A percentile compares a stretch with the other conserved stretches of the same genome.
phyloP scores from a whole-genome alignment of 1,139 yeast genomes.

The Blastobotrys serpentis region DNA sequence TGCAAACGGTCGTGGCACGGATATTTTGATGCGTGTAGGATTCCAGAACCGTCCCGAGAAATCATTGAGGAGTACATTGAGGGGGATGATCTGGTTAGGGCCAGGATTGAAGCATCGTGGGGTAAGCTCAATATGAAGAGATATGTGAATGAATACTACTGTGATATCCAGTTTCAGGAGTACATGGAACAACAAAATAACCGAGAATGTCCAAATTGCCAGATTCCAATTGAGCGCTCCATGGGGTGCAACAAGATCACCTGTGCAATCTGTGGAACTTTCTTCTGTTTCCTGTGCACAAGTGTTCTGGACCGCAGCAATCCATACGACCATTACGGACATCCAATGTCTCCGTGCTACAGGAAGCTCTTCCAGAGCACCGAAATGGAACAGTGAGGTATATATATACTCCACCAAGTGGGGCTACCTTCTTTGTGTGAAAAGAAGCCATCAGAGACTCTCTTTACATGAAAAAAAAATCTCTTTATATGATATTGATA shows the following conservation, averaged over 20 bases:
- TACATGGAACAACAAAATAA: constrained; percentile 45
- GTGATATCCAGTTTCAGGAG: constrained; percentile 51
- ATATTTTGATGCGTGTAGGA: constrained; percentile 48
- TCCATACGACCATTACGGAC: constrained; percentile 57
- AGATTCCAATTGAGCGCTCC: constrained; percentile 52
- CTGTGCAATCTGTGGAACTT: constrained; percentile 51
- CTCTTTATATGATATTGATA: neutral
- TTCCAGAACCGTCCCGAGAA: constrained; percentile 45
- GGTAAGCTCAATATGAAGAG: constrained; percentile 49
- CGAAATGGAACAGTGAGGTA: too few relatives aligned
- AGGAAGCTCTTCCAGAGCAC: constrained; percentile 48
- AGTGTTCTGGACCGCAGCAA: constrained; percentile 40
- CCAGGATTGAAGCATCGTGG: constrained; percentile 47
- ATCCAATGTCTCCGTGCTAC: constrained; percentile 47
- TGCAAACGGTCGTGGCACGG: constrained; percentile 73
- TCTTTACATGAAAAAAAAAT: too few relatives aligned
- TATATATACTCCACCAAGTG: too few relatives aligned
- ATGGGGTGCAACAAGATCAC: constrained; percentile 73
- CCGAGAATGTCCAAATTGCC: constrained; percentile 58
- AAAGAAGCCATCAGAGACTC: too few relatives aligned
- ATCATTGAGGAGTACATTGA: constrained; percentile 46
- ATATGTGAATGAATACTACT: constrained; percentile 44
- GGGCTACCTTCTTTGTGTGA: too few relatives aligned
- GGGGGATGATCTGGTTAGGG: constrained; percentile 37
- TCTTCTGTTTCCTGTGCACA: constrained; percentile 62